Evolutionary conservation across 805 yeast genomes (phyloP), one percentile per base, ranked within the genome.

Genomic region (Clavispora vitiphila): DNA sequence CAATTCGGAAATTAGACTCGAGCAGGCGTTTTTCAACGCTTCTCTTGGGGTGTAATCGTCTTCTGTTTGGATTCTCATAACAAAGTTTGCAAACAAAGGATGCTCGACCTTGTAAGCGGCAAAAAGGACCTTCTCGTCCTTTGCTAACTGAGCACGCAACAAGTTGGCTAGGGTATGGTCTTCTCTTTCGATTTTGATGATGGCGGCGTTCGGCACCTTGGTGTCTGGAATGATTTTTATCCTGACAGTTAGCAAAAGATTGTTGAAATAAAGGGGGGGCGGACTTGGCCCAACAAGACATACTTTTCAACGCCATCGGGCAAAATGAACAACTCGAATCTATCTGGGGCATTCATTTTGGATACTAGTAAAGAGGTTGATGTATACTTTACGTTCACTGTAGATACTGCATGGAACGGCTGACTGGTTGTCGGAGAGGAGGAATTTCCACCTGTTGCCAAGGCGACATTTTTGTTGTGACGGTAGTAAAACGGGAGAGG

Each of bases 91-190:
- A 65, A 93, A 93, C 50, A 93, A 72, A 8, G 99, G 99, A 67
- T 93, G 99, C 67, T 93, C 98, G 34, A 93, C 89, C 63, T 93
- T 93, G 73, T 93, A 93, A 26, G 98, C 99, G 34, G 96, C 98
- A 62, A 90, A 93, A 26, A 93, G 61, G n/a, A 93, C 99, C 51
- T 82, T 80, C 38, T 81, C 80, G 62, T 93, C 98, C 57, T 81
- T 81, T 47, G 88, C 74, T 42, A 93, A 77, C 60, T 91, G 96
- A 22, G 90, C 81, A 59, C 96, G 78, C 46, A 93, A 74, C 54
- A 93, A 64, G 62, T 93, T 93, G 21, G 96, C 99, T 45, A 93
- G 72, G 3, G 99, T 93, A 61, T 93, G 99, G 63, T 93, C 99
- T 64, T 93, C 99, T 60, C 96, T 83, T 64, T 93, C 98, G 53